Evolutionary conservation across 345 rosid genomes (phyloP).

Genomic region (Cardamine chenopodiifolia): DNA sequence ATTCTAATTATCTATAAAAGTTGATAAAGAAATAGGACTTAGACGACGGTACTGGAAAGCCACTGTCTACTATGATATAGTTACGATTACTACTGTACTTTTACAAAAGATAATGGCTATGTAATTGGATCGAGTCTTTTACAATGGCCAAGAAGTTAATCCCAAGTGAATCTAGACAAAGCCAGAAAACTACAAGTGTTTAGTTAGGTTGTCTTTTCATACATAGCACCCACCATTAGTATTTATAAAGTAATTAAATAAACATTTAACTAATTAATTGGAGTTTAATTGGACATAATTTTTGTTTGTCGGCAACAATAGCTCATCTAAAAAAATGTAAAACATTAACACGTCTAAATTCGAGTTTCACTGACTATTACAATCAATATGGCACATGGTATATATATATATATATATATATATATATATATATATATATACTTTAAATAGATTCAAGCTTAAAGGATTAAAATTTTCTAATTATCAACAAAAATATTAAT

Average conservation of each 20-base stretch:
- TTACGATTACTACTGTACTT: too few species aligned
- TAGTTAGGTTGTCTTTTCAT: constrained; percentile 22
- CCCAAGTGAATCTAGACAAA: constrained; percentile 27
- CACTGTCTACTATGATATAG: neutral
- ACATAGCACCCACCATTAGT: constrained; percentile 4
- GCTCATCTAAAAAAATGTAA: neutral
- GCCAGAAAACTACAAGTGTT: constrained; percentile 22
- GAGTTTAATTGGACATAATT: constrained; percentile 3
- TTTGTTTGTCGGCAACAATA: constrained; percentile 6
- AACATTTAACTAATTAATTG: constrained; percentile 3
- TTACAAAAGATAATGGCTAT: neutral
- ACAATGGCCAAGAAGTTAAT: constrained; percentile 9
- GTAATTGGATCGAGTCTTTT: neutral
- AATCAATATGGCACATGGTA: neutral
- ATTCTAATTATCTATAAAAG: neutral
- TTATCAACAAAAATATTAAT: neutral
- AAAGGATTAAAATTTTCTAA: neutral
- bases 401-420: neutral
- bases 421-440: neutral
- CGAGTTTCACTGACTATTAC: constrained; percentile 3
- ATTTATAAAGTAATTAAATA: neutral
- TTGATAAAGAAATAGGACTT: neutral
- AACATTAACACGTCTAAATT: neutral
- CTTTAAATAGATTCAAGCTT: neutral
- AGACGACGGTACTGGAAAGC: neutral